Conservation (phyloP, 1,284 basidiomycete species). For the Hemileia vastatrix region DNA sequence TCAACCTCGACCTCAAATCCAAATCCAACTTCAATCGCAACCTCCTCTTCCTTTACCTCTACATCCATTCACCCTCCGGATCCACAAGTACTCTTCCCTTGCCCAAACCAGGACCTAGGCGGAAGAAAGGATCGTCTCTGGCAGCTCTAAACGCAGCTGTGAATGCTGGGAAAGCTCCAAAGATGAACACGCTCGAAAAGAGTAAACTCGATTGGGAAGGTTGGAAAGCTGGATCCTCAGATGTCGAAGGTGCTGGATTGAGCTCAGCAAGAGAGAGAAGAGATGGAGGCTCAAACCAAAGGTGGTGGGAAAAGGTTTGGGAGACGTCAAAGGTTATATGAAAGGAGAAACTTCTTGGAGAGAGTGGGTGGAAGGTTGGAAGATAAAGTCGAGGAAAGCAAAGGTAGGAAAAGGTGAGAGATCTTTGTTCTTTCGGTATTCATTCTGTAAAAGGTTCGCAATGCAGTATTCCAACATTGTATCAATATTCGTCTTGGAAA, state of each 20-base stretch:
- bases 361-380: too few species aligned
- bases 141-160: constrained; percentile 29
- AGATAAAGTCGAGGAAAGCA: too few species aligned
- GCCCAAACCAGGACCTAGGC: constrained; percentile 23
- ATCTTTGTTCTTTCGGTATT: too few species aligned
- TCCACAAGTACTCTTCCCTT: constrained; percentile 2
- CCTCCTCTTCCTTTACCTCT: constrained; percentile 4
- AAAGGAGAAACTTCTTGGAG: too few species aligned
- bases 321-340: constrained; percentile 40
- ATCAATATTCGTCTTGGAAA: too few species aligned
- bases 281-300: constrained; percentile 40
- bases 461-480: too few species aligned
- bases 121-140: constrained; percentile 29
- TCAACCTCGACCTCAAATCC: background rate
- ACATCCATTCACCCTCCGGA: background rate
- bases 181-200: constrained; percentile 43
- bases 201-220: constrained; percentile 40
- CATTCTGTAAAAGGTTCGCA: too few species aligned
- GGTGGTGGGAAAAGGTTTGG: constrained; percentile 36
- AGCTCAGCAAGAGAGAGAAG: constrained; percentile 34
- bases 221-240: constrained; percentile 23
- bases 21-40: background rate
- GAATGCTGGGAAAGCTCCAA: constrained; percentile 27
- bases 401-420: too few species aligned
- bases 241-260: constrained; percentile 20